Base-by-base conservation (phyloP, 495 filamentous ascomycete genomes). In the Terfezia boudieri region DNA sequence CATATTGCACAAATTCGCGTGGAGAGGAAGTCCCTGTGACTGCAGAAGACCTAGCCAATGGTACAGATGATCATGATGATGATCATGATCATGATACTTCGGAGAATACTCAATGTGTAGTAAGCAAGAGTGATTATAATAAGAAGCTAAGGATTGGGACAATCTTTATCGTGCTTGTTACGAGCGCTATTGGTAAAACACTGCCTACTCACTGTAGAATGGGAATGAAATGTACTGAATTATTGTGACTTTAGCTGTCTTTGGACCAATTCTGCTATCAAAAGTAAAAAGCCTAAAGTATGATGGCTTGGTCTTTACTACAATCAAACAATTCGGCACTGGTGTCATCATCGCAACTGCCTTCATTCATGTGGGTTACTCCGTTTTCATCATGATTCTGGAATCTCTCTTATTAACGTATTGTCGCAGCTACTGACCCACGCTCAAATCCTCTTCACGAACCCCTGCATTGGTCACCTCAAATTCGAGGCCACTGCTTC, bases 291-390 rank as follows among this genome's bases (percentile, higher is more conserved):
- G 50, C 46, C 0, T 54, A 58, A 11, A 57, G 56, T 20, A 14
- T 5, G 8, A 46, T 9, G 41, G 41, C 4, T 56, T 71, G 52
- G 67, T 73, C 37, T 73, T 75, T 50, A 71, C 73, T 16, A 59
- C 74, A 11, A 69, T 82, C 32, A 76, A 81, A 58, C 81, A 86
- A 55, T 84, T 86, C 55, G 82, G 82, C 7, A 84, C 82, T 0
- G 82, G 82, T 2, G 75, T 85, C 20, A 78, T 86, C 56, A 71
- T 85, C 49, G 71, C 81, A 5, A 86, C 82, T 0, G 80, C 78
- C 12, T 82, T 84, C 53, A 67, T 85, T 17, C 82, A 86, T 61
- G 41, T 46, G 3, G 17, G 41, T 20, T 46, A 5, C 41, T 14
- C 8, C 41, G 2, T 75, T 20, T 20, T 20, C 20, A 20, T 20